Evolutionary conservation across 2,329 filamentous ascomycete species (phyloP).

Genomic region (Aureobasidium sp.): DNA sequence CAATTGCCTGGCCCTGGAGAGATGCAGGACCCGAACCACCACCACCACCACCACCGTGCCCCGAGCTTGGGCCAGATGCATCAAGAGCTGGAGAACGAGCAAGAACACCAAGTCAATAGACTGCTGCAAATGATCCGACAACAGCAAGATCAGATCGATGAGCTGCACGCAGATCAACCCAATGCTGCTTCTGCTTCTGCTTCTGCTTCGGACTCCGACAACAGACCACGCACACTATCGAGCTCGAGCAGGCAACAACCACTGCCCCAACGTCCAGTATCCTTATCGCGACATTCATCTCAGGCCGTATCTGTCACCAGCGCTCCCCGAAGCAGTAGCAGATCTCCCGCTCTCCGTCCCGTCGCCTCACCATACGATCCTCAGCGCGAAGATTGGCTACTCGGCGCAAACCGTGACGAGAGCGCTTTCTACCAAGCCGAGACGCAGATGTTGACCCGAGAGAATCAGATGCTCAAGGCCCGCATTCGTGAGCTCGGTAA

Average conservation of each 20-base stretch:
- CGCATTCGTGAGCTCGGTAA: conserved; percentile 66
- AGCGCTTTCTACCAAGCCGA: conserved; percentile 76
- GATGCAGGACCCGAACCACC: conserved; percentile 50
- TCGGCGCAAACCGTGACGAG: conserved; percentile 60
- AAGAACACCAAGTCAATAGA: conserved; percentile 73
- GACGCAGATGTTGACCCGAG: conserved; percentile 67
- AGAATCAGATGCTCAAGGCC: conserved; percentile 76
- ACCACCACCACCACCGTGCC: conserved; percentile 53
- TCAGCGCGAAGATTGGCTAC: conserved; percentile 48
- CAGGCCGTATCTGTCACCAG: conserved; percentile 26
- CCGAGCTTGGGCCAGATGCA: conserved; percentile 71
- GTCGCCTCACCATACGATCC: conserved; percentile 45
- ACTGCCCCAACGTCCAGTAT: conserved; percentile 22
- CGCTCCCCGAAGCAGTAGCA: conserved; percentile 32
- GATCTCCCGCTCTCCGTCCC: conserved; percentile 45
- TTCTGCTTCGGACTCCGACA: not conserved
- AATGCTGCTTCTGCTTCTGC: conserved; percentile 28
- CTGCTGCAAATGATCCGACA: conserved; percentile 69
- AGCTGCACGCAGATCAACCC: conserved; percentile 41
- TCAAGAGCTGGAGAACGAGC: conserved; percentile 71
- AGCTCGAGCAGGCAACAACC: conserved; percentile 13
- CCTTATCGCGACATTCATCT: conserved; percentile 40
- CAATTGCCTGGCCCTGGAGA: conserved; percentile 61
- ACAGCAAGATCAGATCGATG: conserved; percentile 64
- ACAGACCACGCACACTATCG: conserved; percentile 27